Evolutionary conservation across 805 yeast species (phyloP), one percentile per base, ranked within the genome.

Genomic region (Saccharomyces paradoxus): DNA sequence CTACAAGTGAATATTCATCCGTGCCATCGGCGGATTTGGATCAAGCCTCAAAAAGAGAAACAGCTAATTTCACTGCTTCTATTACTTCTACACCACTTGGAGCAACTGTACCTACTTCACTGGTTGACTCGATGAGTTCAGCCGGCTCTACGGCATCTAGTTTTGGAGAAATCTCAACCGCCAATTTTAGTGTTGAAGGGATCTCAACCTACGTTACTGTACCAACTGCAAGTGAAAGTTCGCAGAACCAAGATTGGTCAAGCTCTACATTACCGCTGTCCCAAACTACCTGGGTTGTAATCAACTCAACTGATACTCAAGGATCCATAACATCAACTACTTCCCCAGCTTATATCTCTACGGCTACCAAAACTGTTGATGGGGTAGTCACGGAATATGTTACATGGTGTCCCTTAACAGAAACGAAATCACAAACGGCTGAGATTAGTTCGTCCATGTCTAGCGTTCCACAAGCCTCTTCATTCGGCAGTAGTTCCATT

Each of bases 341-440:
- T 1, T 50, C 50, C 26, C 46, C 54, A 21, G 57, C 57, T 12
- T 32, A 41, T 10, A 26, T 51, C 26, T 53, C 59, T 31, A 57
- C 62, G 8, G 60, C 67, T 9, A 59, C 64, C 9, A 56, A 57
- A 2, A 65, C 70, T 0, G 50, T 61, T 4, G 58, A 66, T 9
- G 63, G 67, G 27, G 59, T 62, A 21, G 57, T 59, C 21, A 66
- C 73, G 9, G 54, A 49, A 7, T 70, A 64, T 55, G 68, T 73
- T 29, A 72, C 77, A 12, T 71, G 71, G 68, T 71, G 75, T 60
- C 77, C 77, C 46, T 55, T 69, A 30, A 51, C 53, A 4, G 41
- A 28, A 14, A 22, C 46, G 9, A 30, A 49, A 32, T 37, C 50
- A 10, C 6, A 37, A 30, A 22, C 22, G 13, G 8, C 32, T n/a